Percentiles rank a stretch among this genome's conserved stretches.
Evolutionary conservation across 352 stramenopile species (phyloP).

Genomic region (Phytophthora hibernalis): DNA sequence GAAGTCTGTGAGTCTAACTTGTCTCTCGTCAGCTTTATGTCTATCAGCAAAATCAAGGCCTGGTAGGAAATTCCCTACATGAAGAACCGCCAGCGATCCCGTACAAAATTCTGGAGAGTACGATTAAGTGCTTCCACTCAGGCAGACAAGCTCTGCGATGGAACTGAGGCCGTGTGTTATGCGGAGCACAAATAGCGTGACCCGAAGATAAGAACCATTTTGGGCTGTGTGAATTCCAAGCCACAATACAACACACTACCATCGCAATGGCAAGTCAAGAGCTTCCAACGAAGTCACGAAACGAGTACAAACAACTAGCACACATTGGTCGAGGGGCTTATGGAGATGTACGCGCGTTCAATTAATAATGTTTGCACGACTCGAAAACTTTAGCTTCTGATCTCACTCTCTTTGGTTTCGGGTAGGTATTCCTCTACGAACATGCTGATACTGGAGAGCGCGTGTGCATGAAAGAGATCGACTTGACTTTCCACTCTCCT

Average conservation of each 20-base stretch:
- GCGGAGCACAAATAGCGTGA: slow-evolving; percentile 18
- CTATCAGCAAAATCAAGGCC: slow-evolving; percentile 42
- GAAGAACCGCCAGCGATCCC: slow-evolving; percentile 44
- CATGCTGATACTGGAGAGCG: slow-evolving; percentile 24
- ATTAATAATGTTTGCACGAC: neutral
- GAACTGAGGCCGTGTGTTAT: slow-evolving; percentile 10
- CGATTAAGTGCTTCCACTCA: slow-evolving; percentile 63
- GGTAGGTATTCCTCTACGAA: slow-evolving; percentile 60
- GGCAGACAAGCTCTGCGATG: slow-evolving; percentile 34
- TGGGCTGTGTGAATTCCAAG: too few relatives aligned
- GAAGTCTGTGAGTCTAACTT: neutral
- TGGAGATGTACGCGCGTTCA: slow-evolving; percentile 49
- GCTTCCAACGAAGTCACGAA: slow-evolving; percentile 26
- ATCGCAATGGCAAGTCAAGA: neutral
- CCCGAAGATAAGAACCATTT: slow-evolving; percentile 8
- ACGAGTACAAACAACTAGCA: slow-evolving; percentile 39
- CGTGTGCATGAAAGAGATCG: slow-evolving; percentile 70
- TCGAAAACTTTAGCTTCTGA: neutral
- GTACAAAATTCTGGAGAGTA: slow-evolving; percentile 82
- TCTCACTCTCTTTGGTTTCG: neutral
- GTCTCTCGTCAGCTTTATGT: slow-evolving; percentile 49
- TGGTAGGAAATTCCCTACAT: slow-evolving; percentile 11
- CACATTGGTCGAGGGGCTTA: slow-evolving; percentile 62
- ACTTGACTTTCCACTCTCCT: slow-evolving; percentile 51
- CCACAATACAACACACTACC: too few relatives aligned